These are phyloP conservation scores for Citropsis articulata DNA, from an alignment of 345 rosid genomes.

Conservation along the genomic window DNA sequence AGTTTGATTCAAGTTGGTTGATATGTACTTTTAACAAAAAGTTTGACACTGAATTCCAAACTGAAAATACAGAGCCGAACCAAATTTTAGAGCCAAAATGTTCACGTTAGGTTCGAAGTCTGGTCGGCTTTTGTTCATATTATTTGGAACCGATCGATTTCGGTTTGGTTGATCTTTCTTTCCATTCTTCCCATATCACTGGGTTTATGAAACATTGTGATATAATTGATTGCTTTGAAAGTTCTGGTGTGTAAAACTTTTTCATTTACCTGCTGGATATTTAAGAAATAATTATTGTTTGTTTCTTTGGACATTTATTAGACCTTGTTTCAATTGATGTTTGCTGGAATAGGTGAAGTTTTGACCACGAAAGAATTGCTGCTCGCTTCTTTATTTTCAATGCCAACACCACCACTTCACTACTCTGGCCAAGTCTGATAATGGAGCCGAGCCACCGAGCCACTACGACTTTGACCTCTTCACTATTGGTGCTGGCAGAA, in stretches of 20 bases:
- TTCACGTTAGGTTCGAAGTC: too few relatives aligned
- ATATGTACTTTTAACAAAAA: too few relatives aligned
- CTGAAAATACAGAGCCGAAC: too few relatives aligned
- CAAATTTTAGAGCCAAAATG: too few relatives aligned
- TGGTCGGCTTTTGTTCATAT: too few relatives aligned
- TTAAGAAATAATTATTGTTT: neutral
- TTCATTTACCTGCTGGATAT: neutral
- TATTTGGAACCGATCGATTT: too few relatives aligned
- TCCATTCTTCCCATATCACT: neutral
- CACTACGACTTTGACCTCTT: constrained; percentile 89
- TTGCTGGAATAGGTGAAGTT: constrained; percentile 56
- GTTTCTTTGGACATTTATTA: neutral
- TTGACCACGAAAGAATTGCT: constrained; percentile 56
- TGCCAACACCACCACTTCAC: constrained; percentile 34
- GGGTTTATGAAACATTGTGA: neutral
- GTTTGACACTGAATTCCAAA: too few relatives aligned
- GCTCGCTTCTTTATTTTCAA: constrained; percentile 21
- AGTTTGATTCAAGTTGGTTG: too few relatives aligned
- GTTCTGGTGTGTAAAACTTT: neutral
- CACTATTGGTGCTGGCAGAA: constrained; percentile 97
- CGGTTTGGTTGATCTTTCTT: neutral
- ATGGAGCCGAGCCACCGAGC: constrained; percentile 60
- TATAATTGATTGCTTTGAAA: neutral
- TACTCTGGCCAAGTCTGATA: constrained; percentile 48
- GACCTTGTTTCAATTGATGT: constrained; percentile 9